Evolutionary conservation across 2,329 filamentous ascomycete genomes (phyloP).

Genomic region (Verticillium zaregamsianum): DNA sequence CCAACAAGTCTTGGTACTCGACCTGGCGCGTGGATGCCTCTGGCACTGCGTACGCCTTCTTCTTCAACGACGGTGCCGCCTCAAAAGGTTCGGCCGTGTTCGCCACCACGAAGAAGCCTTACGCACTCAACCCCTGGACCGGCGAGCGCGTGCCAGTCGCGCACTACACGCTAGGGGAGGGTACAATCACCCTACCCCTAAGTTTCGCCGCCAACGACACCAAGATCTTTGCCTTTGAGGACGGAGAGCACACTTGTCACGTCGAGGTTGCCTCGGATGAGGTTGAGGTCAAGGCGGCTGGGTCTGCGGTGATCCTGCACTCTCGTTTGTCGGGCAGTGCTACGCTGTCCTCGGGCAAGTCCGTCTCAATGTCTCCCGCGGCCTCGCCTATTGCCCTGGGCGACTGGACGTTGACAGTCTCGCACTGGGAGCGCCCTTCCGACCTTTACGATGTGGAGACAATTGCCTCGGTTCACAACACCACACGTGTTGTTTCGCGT

Average conservation of each 20-base stretch:
- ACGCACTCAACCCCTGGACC: slow-evolving; percentile 6
- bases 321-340: background rate
- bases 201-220: slow-evolving; percentile 5
- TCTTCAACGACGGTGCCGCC: background rate
- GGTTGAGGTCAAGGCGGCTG: background rate
- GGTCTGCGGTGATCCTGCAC: background rate
- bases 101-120: background rate
- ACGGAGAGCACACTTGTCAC: background rate
- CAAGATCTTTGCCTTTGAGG: slow-evolving; percentile 2
- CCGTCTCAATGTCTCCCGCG: background rate
- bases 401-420: slow-evolving; percentile 2
- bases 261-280: background rate
- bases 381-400: background rate
- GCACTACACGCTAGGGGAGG: background rate
- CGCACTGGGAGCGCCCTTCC: slow-evolving; percentile 7
- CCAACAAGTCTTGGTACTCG: slow-evolving; percentile 5
- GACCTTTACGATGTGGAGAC: slow-evolving; percentile 1
- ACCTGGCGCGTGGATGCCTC: slow-evolving; percentile 2
- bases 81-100: background rate
- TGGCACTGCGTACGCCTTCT: slow-evolving; percentile 1
- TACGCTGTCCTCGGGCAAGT: background rate
- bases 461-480: slow-evolving; percentile 4
- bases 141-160: background rate
- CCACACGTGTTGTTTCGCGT: slow-evolving; percentile 2
- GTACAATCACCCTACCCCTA: background rate